A percentile compares a stretch with the other conserved stretches of the same genome.
phyloP scores from a whole-genome alignment of 495 filamentous ascomycete species.

The Penicillium turbatum region DNA sequence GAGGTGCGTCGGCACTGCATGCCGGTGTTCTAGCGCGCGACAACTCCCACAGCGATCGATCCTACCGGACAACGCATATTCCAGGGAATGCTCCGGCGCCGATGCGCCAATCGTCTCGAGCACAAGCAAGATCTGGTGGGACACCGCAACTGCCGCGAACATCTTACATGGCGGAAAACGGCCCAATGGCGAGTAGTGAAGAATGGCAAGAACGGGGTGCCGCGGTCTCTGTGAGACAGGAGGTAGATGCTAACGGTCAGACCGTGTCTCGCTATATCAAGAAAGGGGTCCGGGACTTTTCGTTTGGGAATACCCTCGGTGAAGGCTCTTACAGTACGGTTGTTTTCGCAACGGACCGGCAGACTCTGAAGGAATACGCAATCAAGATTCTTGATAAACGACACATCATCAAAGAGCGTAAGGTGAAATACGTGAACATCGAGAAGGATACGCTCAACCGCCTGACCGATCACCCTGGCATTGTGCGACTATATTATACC shows the following conservation, averaged over 20 bases:
- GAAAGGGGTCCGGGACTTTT: constrained; percentile 96
- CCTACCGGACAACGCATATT: constrained; percentile 57
- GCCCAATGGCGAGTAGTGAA: constrained; percentile 67
- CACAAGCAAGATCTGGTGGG: constrained; percentile 41
- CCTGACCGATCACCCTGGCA: constrained; percentile 92
- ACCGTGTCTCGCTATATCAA: constrained; percentile 80
- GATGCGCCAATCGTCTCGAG: constrained; percentile 45
- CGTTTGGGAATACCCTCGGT: constrained; percentile 85
- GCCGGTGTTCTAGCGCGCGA: constrained; percentile 64
- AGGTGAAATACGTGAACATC: constrained; percentile 99
- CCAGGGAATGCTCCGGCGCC: constrained; percentile 52
- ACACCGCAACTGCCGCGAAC: constrained; percentile 53
- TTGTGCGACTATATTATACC: constrained; percentile 96
- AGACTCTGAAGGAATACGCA: constrained; percentile 93
- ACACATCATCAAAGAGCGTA: constrained; percentile 99
- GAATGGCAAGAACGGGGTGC: constrained; percentile 96
- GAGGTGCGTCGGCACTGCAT: constrained; percentile 57
- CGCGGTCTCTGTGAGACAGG: constrained; percentile 70
- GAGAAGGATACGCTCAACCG: constrained; percentile 98
- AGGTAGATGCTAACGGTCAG: constrained; percentile 77
- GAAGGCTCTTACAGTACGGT: constrained; percentile 99
- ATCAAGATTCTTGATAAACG: constrained; percentile 98
- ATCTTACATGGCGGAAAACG: constrained; percentile 61
- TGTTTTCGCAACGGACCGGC: constrained; percentile 87
- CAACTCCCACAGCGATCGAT: constrained; percentile 63